Base-by-base conservation (phyloP, 1,284 basidiomycete species). In the Cystobasidium slooffiae region DNA sequence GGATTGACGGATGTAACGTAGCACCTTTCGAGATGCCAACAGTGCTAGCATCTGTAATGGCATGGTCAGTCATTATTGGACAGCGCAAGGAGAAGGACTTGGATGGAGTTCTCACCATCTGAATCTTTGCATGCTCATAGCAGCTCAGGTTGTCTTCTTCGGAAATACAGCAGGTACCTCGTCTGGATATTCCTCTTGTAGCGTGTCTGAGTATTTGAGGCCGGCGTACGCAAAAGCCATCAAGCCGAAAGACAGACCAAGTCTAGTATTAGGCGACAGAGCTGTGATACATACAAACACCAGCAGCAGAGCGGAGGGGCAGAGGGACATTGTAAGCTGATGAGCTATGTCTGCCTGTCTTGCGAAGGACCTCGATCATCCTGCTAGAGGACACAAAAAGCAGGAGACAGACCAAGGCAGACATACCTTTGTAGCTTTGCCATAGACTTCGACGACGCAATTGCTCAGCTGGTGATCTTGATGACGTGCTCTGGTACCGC, bases 391-490 rank as follows among this genome's bases (percentile, higher is more conserved):
- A 5, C 5, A 46, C 51, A 20, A 53, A 52, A n/a, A 52, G 3
- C 37, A 59, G 51, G 9, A 58, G 18, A 10, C 18, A n/a, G n/a
- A 4, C 22, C 24, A 3, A 9, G 14, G 63, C 43, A 16, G 22
- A 44, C 56, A 61, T 59, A 73, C 70, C 70, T 73, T 65, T 73
- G 49, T 66, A 73, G 63, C 70, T 73, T 43, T 73, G 62, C 70
- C 49, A 59, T 14, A 66, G 39, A 43, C 20, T 66, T 10, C 70
- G 70, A 46, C 70, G 70, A 20, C 70, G 70, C 5, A 66, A 20
- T 24, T 43, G 49, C 31, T 73, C 70, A 12, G 39, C 62, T n/a
- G 70, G 62, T 22, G 70, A 44, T 3, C 62, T 62, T 49, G 49
- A 31, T 4, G 22, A 46, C 10, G 58, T 53, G 61, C 61, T 72